Base-by-base conservation (phyloP, 805 yeast species). In the Starmerella powellii region DNA sequence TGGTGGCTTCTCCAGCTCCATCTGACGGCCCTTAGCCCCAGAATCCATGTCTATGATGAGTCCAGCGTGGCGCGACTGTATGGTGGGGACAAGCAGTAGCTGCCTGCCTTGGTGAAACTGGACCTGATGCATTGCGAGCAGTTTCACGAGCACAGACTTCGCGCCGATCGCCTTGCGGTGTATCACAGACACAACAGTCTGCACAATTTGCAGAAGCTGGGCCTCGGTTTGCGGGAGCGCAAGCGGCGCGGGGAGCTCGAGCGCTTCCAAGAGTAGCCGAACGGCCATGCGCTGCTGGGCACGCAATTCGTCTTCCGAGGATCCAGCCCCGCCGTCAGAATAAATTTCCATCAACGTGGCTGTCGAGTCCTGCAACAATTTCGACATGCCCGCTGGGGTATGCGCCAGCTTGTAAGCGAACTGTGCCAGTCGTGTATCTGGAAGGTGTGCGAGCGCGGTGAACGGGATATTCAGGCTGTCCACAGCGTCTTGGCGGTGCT, bases 31-130 rank as follows among this genome's bases (percentile, higher is more conserved):
- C 19, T 6, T 23, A 30, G 19, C 18, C 8, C 20, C 38, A n/a
- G 16, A 11, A 21, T 21, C 19, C 26, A 48, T 34, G 15, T 45
- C 47, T 17, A 45, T 26, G 3, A 48, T 41, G 2, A 38, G 15
- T 19, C 41, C 51, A 1, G 40, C 45, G 5, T 34, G 38, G 11
- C 16, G 6, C 13, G 40, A 17, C 6, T 27, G 8, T 17, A 40
- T 41, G 2, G 51, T 48, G 18, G 45, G 39, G 12, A 48, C 40
- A 10, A 48, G 38, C 17, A 48, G 33, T 28, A 30, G 37, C 34
- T 45, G 49, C 23, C 24, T 16, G 10, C 27, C 40, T 30, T 42
- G 38, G 28, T 48, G 45, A 31, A 42, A 48, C 31, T 35, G 35
- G 10, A 48, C 29, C 3, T 20, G 23, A 16, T 34, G 40, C n/a